Conservation (phyloP, 2,329 filamentous ascomycete species). For the Botrytis paeoniae region DNA sequence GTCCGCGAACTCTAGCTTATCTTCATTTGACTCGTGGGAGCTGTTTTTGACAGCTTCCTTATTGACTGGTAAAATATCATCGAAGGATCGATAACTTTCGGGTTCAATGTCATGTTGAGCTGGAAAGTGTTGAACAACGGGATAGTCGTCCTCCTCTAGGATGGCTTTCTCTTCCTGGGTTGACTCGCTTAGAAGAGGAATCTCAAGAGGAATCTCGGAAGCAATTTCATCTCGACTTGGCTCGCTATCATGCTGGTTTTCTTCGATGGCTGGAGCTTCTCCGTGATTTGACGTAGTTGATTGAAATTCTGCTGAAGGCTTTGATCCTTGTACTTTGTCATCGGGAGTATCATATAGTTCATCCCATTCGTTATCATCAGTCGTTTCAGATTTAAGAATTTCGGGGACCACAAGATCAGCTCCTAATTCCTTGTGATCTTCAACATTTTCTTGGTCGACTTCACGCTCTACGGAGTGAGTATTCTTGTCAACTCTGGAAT, state of each 20-base stretch:
- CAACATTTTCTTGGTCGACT: fast-evolving
- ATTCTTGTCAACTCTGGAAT: fast-evolving
- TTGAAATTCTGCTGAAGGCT: background rate
- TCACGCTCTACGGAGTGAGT: background rate
- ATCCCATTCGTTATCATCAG: background rate
- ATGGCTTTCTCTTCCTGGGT: background rate
- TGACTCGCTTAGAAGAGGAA: no score
- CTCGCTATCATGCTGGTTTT: background rate
- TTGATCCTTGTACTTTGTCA: no score
- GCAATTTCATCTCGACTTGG: background rate
- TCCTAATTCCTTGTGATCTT: background rate
- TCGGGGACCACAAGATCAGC: no score
- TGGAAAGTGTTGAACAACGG: background rate
- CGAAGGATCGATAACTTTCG: background rate
- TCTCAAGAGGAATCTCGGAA: background rate
- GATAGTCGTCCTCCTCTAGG: background rate
- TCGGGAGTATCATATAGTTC: background rate
- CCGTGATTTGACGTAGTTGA: background rate
- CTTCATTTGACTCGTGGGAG: background rate
- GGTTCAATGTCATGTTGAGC: background rate
- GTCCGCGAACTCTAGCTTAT: background rate
- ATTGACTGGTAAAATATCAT: background rate
- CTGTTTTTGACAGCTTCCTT: background rate
- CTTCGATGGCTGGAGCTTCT: background rate
- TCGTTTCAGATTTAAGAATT: background rate